A percentile compares a stretch with the other conserved stretches of the same genome.
Evolutionary conservation across 352 stramenopile genomes (phyloP).

Genomic region (Phytophthora constricta): DNA sequence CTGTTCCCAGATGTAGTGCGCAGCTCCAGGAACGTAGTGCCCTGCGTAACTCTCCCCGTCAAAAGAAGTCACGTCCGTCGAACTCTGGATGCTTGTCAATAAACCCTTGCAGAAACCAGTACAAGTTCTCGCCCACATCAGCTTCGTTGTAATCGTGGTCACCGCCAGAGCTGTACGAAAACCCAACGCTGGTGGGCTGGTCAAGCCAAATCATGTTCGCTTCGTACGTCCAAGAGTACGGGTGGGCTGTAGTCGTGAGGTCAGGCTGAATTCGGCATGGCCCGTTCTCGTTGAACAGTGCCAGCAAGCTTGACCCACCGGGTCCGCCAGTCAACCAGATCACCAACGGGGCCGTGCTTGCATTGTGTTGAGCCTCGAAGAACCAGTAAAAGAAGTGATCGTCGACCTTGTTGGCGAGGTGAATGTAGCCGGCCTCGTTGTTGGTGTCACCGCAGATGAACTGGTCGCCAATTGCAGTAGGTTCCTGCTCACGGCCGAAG

Average conservation of each 20-base stretch:
- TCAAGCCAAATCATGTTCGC: constrained; percentile 68
- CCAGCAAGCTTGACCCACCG: constrained; percentile 53
- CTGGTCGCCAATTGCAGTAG: background rate
- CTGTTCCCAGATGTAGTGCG: constrained; percentile 46
- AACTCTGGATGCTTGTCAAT: constrained; percentile 57
- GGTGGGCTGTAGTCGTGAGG: constrained; percentile 44
- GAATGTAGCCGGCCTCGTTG: constrained; percentile 57
- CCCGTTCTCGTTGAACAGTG: constrained; percentile 61
- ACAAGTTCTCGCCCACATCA: constrained; percentile 60
- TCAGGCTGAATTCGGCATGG: constrained; percentile 50
- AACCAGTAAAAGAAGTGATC: constrained; percentile 79
- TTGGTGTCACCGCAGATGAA: constrained; percentile 34
- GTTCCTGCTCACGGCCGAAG: constrained; percentile 12
- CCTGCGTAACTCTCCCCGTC: constrained; percentile 63
- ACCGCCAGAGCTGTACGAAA: constrained; percentile 38
- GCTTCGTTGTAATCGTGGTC: constrained; percentile 49
- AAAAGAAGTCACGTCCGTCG: constrained; percentile 52
- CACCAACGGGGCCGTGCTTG: constrained; percentile 45
- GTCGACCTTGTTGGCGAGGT: constrained; percentile 60
- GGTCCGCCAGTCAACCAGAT: constrained; percentile 69
- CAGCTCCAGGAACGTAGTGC: constrained; percentile 55
- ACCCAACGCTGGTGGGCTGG: constrained; percentile 52
- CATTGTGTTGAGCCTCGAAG: constrained; percentile 48
- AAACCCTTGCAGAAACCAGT: constrained; percentile 58
- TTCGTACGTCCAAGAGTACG: constrained; percentile 55